phyloP scores from a whole-genome alignment of 352 stramenopile genomes.

The Phytopythium oedochilum region DNA sequence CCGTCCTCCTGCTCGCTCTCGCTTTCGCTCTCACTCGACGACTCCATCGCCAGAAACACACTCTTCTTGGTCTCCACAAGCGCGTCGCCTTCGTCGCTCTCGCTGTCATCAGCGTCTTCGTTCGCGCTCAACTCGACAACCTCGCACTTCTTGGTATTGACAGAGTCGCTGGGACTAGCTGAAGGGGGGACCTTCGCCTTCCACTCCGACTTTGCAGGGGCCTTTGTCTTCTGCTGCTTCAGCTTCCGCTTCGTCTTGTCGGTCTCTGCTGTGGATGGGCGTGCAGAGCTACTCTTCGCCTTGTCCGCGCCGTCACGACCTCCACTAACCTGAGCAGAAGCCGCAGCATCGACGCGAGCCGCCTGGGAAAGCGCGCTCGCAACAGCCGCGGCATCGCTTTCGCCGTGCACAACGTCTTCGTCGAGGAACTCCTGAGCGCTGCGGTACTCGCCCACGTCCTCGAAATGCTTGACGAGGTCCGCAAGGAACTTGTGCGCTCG shows the following conservation, averaged over 20 bases:
- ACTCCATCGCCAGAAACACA: slow-evolving; percentile 43
- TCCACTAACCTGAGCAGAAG: neutral
- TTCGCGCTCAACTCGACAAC: slow-evolving; percentile 8
- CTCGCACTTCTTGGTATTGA: neutral
- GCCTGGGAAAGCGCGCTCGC: neutral
- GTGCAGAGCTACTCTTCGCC: neutral
- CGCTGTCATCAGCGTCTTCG: slow-evolving; percentile 4
- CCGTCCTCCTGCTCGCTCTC: slow-evolving; percentile 21
- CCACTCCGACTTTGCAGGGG: slow-evolving; percentile 1
- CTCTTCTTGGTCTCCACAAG: slow-evolving; percentile 10
- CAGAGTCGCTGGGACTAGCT: neutral
- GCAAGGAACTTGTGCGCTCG: slow-evolving; percentile 89
- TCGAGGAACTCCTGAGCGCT: slow-evolving; percentile 82
- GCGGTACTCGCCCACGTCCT: slow-evolving; percentile 90
- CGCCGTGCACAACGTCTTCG: slow-evolving; percentile 37
- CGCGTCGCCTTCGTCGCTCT: slow-evolving; percentile 11
- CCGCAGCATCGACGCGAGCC: neutral
- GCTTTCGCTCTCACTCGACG: slow-evolving; percentile 26
- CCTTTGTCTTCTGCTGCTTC: neutral
- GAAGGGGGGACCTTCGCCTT: neutral
- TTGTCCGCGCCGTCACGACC: neutral
- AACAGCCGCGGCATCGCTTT: slow-evolving; percentile 13
- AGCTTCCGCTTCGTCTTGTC: neutral
- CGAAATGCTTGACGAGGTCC: slow-evolving; percentile 89
- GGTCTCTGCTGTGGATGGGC: slow-evolving; percentile 3